Conservation (phyloP, 1,139 yeast species). For the Scheffersomyces illinoinensis region DNA sequence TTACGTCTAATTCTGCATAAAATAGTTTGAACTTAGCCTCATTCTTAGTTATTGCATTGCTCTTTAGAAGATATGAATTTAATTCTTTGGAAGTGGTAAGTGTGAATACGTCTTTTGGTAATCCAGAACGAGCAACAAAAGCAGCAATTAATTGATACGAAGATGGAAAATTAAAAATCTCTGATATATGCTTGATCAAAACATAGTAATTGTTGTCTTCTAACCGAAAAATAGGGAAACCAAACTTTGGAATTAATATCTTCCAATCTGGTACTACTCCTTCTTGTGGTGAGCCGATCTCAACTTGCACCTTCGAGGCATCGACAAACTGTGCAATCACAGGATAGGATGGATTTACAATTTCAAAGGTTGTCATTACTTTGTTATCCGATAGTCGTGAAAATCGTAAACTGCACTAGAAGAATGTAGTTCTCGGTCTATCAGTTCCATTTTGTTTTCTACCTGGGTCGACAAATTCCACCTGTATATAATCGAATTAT, state of each 20-base stretch:
- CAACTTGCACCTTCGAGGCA: not conserved
- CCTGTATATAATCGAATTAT: not conserved
- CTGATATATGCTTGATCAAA: conserved; percentile 33
- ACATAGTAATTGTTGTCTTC: conserved; percentile 17
- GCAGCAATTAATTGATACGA: conserved; percentile 40
- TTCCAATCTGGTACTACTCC: not conserved
- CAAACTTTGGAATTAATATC: conserved; percentile 1
- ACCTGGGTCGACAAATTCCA: not conserved
- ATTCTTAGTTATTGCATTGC: conserved; percentile 18
- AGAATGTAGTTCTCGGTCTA: not conserved
- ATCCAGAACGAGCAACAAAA: conserved; percentile 23
- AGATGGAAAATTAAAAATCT: conserved; percentile 44
- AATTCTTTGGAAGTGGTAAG: conserved; percentile 18
- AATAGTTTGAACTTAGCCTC: conserved; percentile 25
- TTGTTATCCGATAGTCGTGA: not conserved
- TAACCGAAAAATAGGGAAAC: conserved; percentile 7
- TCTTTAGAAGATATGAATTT: conserved; percentile 23
- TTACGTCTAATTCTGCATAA: conserved; percentile 25
- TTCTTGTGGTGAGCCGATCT: not conserved
- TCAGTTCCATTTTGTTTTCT: not conserved
- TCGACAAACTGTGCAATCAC: not conserved
- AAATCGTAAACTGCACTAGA: no score
- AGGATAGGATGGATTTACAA: not conserved
- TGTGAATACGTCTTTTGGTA: conserved; percentile 21
- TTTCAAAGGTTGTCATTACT: not conserved